phyloP scores from a whole-genome alignment of 2,329 filamentous ascomycete species.

The Cercospora canescens region DNA sequence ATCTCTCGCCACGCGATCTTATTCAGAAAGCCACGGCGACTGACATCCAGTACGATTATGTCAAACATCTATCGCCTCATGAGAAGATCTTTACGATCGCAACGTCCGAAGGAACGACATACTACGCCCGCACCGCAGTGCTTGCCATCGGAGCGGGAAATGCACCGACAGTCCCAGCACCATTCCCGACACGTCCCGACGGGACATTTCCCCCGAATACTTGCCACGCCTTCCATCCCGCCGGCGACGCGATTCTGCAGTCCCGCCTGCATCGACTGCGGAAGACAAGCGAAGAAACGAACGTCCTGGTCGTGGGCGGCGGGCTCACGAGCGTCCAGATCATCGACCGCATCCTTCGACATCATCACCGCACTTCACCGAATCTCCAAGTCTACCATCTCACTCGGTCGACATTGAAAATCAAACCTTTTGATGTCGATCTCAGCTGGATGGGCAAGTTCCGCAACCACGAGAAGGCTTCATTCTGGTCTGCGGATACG shows the following conservation, averaged over 20 bases:
- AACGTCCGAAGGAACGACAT: slow-evolving; percentile 53
- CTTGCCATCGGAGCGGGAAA: slow-evolving; percentile 71
- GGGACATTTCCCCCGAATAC: slow-evolving; percentile 43
- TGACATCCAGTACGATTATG: slow-evolving; percentile 61
- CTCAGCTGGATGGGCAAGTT: slow-evolving; percentile 82
- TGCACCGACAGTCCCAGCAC: slow-evolving; percentile 51
- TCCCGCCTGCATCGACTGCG: slow-evolving; percentile 46
- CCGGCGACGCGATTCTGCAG: slow-evolving; percentile 42
- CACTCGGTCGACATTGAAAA: slow-evolving; percentile 59
- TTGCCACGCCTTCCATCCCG: slow-evolving; percentile 65
- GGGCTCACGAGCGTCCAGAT: slow-evolving; percentile 77
- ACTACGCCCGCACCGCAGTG: slow-evolving; percentile 61
- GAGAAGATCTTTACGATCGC: slow-evolving; percentile 65
- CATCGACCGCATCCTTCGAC: slow-evolving; percentile 56
- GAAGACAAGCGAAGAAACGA: slow-evolving; percentile 52
- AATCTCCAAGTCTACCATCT: slow-evolving; percentile 65
- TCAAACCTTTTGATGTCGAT: slow-evolving; percentile 75
- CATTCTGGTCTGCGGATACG: slow-evolving; percentile 74
- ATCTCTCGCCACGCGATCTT: slow-evolving; percentile 51
- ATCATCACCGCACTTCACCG: neutral
- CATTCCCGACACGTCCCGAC: slow-evolving; percentile 16
- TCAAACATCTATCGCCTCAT: slow-evolving; percentile 44
- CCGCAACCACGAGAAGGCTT: slow-evolving; percentile 72
- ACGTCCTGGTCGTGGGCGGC: slow-evolving; percentile 71
- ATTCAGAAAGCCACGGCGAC: slow-evolving; percentile 62